phyloP scores from a whole-genome alignment of 768 basidiomycete genomes.

The Phylloporus arenicola region DNA sequence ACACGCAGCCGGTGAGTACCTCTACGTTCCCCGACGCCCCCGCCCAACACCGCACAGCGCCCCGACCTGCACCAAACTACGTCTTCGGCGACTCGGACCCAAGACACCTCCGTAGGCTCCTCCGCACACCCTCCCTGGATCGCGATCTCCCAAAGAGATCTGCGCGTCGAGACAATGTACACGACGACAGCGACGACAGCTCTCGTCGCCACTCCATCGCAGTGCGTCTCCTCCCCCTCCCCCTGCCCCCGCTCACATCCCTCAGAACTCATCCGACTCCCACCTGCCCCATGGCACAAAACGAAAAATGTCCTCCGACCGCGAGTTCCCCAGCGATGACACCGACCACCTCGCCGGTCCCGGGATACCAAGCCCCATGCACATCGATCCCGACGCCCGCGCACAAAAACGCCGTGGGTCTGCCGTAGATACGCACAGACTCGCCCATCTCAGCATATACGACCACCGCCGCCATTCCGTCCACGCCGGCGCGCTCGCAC shows the following conservation, averaged over 20 bases:
- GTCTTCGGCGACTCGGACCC: slow-evolving; percentile 54
- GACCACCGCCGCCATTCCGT: slow-evolving; percentile 75
- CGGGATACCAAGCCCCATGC: slow-evolving; percentile 57
- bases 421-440: slow-evolving; percentile 69
- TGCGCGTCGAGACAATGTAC: slow-evolving; percentile 26
- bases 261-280: slow-evolving; percentile 35
- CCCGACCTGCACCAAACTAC: slow-evolving; percentile 62
- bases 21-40: slow-evolving; percentile 1
- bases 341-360: slow-evolving; percentile 65
- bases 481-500: slow-evolving; percentile 49
- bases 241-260: background rate
- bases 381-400: slow-evolving; percentile 56
- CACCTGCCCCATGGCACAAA: slow-evolving; percentile 61
- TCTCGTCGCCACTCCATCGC: slow-evolving; percentile 73
- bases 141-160: slow-evolving; percentile 26
- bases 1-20: slow-evolving; percentile 42
- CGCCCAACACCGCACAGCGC: slow-evolving; percentile 35
- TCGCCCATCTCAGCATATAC: slow-evolving; percentile 64
- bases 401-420: slow-evolving; percentile 82
- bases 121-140: slow-evolving; percentile 54
- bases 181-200: slow-evolving; percentile 55
- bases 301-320: slow-evolving; percentile 78
- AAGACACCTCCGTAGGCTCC: slow-evolving; percentile 47
- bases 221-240: slow-evolving; percentile 33
- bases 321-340: slow-evolving; percentile 51